Base-by-base conservation (phyloP, 179 eudicot genomes). In the Spergularia azorica region DNA sequence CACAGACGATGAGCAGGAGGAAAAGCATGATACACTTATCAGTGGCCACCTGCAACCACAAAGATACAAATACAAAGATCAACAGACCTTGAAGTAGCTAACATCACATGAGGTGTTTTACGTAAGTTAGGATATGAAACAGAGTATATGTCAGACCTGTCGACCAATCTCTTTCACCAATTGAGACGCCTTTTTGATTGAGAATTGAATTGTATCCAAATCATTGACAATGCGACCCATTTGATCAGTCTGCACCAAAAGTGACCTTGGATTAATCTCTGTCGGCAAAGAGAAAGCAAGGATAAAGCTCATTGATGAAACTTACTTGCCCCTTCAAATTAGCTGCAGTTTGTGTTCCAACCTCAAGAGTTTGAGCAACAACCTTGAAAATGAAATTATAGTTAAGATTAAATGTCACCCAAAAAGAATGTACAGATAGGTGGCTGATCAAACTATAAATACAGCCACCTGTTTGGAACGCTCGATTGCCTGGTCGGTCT, bases 401-500 rank as follows among this genome's bases (percentile, higher is more conserved):
- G 38, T 63, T 43, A 73, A 59, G 26, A 63, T 21, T 38, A 4
- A 3, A 60, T 4, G 71, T 14, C 60, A n/a, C 21, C 13, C 8
- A 61, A 39, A 62, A 18, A 38, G 52, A 38, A 32, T 61, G 57
- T 9, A 20, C 15, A 64, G 17, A 48, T 48, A 63, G 76, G 54
- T 55, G 68, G 63, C 38, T 77, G 56, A 50, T 54, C 26, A 76
- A 46, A 55, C 48, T 58, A 58, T 6, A 72, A 70, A 76, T 32
- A 9, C 61, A n/a, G 20, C 56, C 60, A 95, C 97, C 92, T 90
- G 90, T 85, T 93, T 95, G 58, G 98, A 95, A 62, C 97, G 98
- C 76, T 95, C 97, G 82, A 95, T 93, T 63, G 98, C 97, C 78
- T 95, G 98, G 87, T 95, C 98, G 78, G 98, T 95, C 87, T 91